Evolutionary conservation across 495 filamentous ascomycete genomes (phyloP), one percentile per base, ranked within the genome.

Genomic region (Articulospora tetracladia): DNA sequence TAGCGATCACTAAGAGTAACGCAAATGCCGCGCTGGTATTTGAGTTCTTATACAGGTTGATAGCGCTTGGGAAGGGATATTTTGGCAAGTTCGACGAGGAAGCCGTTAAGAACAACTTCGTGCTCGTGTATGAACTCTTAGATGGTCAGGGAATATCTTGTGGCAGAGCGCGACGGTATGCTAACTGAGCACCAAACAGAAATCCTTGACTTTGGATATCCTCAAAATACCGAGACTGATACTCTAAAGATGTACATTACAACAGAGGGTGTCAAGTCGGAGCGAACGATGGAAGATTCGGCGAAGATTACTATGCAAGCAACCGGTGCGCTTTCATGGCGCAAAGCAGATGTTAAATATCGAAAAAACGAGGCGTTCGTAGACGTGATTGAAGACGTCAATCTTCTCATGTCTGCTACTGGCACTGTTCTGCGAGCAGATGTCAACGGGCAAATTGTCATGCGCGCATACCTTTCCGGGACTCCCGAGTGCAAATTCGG

Each of bases 191-290:
- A 6, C 24, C 11, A 2, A 34, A 41, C 69, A 97, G 94, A 99
- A 75, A 97, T 99, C 66, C 84, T 99, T 68, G 95, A 99, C 75
- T 99, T 98, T 71, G 95, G 95, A 67, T 99, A 99, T 72, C 95
- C 95, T 53, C 95, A 99, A 72, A 98, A 98, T 73, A 98, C 95
- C 65, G 95, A 99, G 77, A 93, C 93, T 41, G 95, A 99, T 70
- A 99, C 95, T 19, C 81, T 99, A 59, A 99, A 98, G 78, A 97
- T 98, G 93, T 98, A 99, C 78, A 99, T 99, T 75, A 99, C 95
- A 15, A 98, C 95, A 51, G 95, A 99, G 76, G 94, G 95, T 47
- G 95, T 99, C 77, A 97, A 96, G 74, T 94, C 92, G 25, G 93
- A 96, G 73, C 86, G 93, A 56, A 86, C 89, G 53, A 87, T 91